Evolutionary conservation across 129 eudicot species (phyloP), one percentile per base, ranked within the genome.

Genomic region (Tagetes patula): DNA sequence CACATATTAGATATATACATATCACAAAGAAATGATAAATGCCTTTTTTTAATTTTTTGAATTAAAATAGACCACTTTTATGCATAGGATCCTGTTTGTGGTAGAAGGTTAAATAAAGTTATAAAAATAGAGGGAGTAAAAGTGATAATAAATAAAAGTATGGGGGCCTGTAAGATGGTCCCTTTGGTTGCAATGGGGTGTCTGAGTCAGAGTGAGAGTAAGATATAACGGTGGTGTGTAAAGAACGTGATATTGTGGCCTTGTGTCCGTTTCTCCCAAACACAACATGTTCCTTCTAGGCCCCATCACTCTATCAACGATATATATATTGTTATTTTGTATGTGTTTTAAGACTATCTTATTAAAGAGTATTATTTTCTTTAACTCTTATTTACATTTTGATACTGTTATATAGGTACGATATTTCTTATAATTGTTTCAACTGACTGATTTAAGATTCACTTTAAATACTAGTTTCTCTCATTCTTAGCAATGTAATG

Each of bases 241-340:
- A 54, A 69, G 79, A 81, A 85, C 79, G 85, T 81, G 85, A 67
- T 72, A 75, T 52, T 83, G 84, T 84, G 75, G 75, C 63, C 75
- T 71, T 52, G 63, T 80, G 77, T 75, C 80, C 80, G 84, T 76
- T 79, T 69, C 73, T 52, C 77, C 77, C 73, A 72, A 79, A 75
- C 81, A 76, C 74, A 72, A 50, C 79, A 72, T 80, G 85, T 82
- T 82, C 63, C 74, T 31, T 52, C 67, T 69, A 61, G 87, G 87
- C 79, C 87, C 87, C 84, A 72, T 76, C 12, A 56, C 66, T 48
- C 81, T 11, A 36, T 53, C 59, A 53, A 53, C 59, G 14, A 53
- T 53, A 1, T 53, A n/a, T 31, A 10, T 48, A 10, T 11, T 39
- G 41, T 42, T 42, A 1, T 42, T 20, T 20, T 20, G 27, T 20